phyloP scores from a whole-genome alignment of 495 filamentous ascomycete species.

The Lasiosphaeriaceae sp. region DNA sequence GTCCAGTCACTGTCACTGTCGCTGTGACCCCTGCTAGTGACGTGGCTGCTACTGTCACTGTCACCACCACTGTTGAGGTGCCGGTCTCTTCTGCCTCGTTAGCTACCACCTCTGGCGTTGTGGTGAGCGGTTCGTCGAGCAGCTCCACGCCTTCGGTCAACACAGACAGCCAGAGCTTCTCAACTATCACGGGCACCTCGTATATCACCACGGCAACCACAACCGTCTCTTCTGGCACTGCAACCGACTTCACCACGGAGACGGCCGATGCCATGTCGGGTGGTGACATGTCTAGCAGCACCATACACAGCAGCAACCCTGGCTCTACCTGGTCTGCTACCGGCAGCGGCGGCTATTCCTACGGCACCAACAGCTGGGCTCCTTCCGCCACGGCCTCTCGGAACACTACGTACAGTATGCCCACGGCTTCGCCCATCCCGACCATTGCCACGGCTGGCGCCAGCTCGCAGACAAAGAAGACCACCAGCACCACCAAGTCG shows the following conservation, averaged over 20 bases:
- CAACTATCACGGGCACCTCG: background rate
- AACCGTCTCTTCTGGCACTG: background rate
- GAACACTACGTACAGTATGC: background rate
- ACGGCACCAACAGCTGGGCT: background rate
- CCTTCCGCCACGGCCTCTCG: background rate
- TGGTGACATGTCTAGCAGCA: background rate
- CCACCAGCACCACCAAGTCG: background rate
- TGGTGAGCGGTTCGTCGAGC: no score
- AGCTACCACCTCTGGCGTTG: no score
- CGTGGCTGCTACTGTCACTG: no score
- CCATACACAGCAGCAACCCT: background rate
- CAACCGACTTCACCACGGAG: background rate
- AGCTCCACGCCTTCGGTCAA: no score
- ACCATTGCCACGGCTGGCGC: background rate
- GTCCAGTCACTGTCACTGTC: no score
- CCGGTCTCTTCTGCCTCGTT: no score
- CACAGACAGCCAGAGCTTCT: background rate
- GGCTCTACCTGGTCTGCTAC: background rate
- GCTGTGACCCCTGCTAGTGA: no score
- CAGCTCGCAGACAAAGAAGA: background rate
- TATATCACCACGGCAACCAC: background rate
- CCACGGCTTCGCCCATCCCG: background rate
- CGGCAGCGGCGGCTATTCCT: conserved; percentile 6
- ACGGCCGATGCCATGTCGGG: background rate
- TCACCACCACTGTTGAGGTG: no score